Evolutionary conservation across 1,139 yeast genomes (phyloP).

Genomic region (Kluyveromyces sp.): DNA sequence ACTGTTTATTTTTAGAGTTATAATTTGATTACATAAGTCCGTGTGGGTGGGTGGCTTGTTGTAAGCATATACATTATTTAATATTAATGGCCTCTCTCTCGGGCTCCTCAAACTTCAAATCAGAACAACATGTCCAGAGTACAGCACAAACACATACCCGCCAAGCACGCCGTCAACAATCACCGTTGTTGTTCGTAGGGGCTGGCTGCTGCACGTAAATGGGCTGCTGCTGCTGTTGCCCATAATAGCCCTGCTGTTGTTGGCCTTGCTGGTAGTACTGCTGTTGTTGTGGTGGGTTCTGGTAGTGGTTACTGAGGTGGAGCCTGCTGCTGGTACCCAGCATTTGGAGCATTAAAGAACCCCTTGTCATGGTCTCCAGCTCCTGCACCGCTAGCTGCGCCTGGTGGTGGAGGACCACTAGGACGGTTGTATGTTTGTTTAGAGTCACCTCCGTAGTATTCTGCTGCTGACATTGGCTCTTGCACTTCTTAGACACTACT

Average conservation of each 20-base stretch:
- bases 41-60: neutral
- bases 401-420: constrained; percentile 8
- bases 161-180: constrained; percentile 64
- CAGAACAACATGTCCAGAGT: constrained; percentile 61
- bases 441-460: constrained; percentile 20
- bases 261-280: constrained; percentile 13
- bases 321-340: constrained; percentile 4
- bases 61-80: no score
- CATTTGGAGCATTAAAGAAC: neutral
- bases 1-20: no score
- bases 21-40: no score
- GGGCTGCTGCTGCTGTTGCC: constrained; percentile 52
- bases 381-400: constrained; percentile 2
- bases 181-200: constrained; percentile 34
- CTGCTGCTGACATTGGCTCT: constrained; percentile 25
- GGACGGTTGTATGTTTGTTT: constrained; percentile 15
- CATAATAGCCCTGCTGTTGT: constrained; percentile 31
- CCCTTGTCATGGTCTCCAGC: neutral
- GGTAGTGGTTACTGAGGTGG: constrained; percentile 6
- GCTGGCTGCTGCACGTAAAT: constrained; percentile 57
- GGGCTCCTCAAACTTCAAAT: neutral
- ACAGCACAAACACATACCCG: constrained; percentile 68
- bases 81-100: no score
- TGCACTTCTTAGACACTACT: neutral
- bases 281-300: constrained; percentile 11